phyloP scores from a whole-genome alignment of 345 rosid genomes.

The Eucalyptus brandiana region DNA sequence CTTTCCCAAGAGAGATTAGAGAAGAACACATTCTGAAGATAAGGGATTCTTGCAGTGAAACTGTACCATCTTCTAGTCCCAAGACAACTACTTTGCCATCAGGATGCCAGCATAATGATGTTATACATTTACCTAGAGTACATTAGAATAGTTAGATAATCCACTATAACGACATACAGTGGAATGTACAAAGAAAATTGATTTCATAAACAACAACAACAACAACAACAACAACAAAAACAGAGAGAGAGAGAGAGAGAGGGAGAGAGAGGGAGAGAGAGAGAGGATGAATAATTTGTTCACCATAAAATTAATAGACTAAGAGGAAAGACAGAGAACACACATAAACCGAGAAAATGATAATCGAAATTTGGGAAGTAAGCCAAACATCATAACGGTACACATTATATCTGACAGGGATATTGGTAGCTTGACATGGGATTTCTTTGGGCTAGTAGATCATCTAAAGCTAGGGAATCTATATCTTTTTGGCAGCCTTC shows the following conservation, averaged over 20 bases:
- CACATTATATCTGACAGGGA: not conserved
- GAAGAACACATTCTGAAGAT: not conserved
- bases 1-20: not conserved
- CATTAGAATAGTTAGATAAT: not conserved
- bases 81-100: not conserved
- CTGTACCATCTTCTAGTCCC: not conserved
- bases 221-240: too few species aligned
- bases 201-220: too few species aligned
- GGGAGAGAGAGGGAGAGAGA: too few species aligned
- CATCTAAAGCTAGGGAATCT: not conserved
- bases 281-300: not conserved
- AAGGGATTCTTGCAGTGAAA: not conserved
- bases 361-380: not conserved
- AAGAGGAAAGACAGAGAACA: not conserved
- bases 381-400: not conserved
- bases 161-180: too few species aligned
- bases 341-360: not conserved
- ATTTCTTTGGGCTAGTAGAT: not conserved
- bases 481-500: not conserved
- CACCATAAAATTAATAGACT: not conserved
- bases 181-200: too few species aligned
- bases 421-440: not conserved
- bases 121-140: not conserved
- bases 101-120: not conserved
- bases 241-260: too few species aligned